Evolutionary conservation across 2,329 filamentous ascomycete genomes (phyloP), one percentile per base, ranked within the genome.

Genomic region (Colletotrichum gloeosporioides): DNA sequence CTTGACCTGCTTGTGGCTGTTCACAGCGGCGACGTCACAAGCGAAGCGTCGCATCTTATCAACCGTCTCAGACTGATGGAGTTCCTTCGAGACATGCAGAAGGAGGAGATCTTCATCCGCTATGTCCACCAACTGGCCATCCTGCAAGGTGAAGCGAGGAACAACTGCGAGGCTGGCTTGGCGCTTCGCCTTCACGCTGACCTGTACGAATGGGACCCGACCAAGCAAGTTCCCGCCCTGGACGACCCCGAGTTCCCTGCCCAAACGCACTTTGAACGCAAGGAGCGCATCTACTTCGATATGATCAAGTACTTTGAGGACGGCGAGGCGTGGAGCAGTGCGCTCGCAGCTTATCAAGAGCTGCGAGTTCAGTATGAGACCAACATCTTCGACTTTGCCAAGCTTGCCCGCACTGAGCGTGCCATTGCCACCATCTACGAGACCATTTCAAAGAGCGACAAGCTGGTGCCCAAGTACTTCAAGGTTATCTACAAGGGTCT

Each of bases 271-370:
- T 99, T 99, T 81, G 96, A 99, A 80, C 93, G 96, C 53, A 98
- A 98, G 83, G 97, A 99, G 85, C 90, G 92, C 49, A 90, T 99
- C 66, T 98, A 98, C 85, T 98, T 98, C 81, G 92, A 96, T 79
- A 98, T 99, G 90, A 98, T 99, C 83, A 96, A 96, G 84, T 90
- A 96, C 82, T 98, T 97, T 78, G 96, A 99, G 82, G 95, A 98
- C 76, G 96, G 96, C n/a, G 94, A 95, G 82, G 95, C 95, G 1
- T 99, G 96, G 96, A 94, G 95, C 80, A 95, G 95, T 83, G 96
- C 96, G 2, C 87, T 99, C 57, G 90, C 92, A 8, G 95, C 95
- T 4, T 99, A 99, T 85, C 94, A 95, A 82, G 96, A 99, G 85
- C 92, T 99, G 68, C 95, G 96, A 64, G 86, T 89, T n/a, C 96